Evolutionary conservation across 768 basidiomycete genomes (phyloP), one percentile per base, ranked within the genome.

Genomic region (Mycena polygramma): DNA sequence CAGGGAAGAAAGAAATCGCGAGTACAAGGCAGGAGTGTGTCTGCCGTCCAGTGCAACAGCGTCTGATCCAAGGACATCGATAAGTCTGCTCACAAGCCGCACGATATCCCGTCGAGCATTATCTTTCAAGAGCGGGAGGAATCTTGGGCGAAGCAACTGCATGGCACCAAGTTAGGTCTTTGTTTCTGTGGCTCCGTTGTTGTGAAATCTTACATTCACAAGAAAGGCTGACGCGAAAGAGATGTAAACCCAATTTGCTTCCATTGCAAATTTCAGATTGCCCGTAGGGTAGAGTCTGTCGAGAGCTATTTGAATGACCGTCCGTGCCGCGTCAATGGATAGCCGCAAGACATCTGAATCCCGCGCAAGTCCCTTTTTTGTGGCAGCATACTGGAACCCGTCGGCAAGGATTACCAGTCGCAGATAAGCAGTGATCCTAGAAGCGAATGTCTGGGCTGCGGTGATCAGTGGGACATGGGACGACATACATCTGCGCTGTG

Each of bases 171-270:
- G 15, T 49, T 48, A 26, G 53, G 61, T 9, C n/a, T 30, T 64
- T 41, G 4, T 24, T 57, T 30, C 10, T 53, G 19, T 26, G 30
- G 22, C 41, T 41, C 41, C 30, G 30, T 30, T n/a, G 43, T 39
- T 43, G 10, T 20, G 11, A 61, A 26, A 11, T 46, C 85, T 72
- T 74, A 91, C 89, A 78, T 90, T 90, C 59, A 90, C 81, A 26
- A 91, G 79, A 74, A 90, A 90, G 3, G 89, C 89, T 4, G 88
- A 84, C 11, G 89, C 89, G 73, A 89, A 91, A 7, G 89, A 84
- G 14, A 88, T 83, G 67, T 84, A 86, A 15, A 87, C 79, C 67
- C 86, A 87, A 69, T 84, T 81, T 19, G 86, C 82, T 61, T 85
- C 88, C 80, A 90, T 86, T 4, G 88, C 89, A 74, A 83, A 89